A percentile compares a stretch with the other conserved stretches of the same genome.
These are phyloP conservation scores for Casuarina glauca DNA, from an alignment of 306 rosid species.

Conservation along the genomic window DNA sequence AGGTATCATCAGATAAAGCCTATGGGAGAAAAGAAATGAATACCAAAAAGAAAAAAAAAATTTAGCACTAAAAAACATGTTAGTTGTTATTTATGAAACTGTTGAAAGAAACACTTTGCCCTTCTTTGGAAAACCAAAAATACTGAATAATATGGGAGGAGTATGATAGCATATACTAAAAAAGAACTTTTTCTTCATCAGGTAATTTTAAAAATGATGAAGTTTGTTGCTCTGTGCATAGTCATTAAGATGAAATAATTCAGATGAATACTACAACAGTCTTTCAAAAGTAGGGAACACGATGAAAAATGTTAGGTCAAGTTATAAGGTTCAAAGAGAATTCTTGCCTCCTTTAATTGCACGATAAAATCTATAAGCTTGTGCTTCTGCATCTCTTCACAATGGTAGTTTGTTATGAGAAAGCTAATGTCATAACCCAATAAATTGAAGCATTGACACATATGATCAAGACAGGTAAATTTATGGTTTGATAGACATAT, in stretches of 20 bases:
- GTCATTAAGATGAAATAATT: too few relatives aligned
- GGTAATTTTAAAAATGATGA: background rate
- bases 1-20: too few relatives aligned
- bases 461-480: background rate
- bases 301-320: slow-evolving; percentile 18
- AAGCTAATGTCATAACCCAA: slow-evolving; percentile 99
- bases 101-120: background rate
- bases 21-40: too few relatives aligned
- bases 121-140: background rate
- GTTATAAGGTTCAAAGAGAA: slow-evolving; percentile 28
- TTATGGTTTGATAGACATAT: background rate
- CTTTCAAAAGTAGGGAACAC: background rate
- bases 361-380: slow-evolving; percentile 95
- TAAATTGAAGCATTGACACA: slow-evolving; percentile 20
- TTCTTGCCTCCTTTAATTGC: slow-evolving; percentile 96
- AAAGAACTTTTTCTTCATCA: background rate
- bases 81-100: background rate
- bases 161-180: background rate
- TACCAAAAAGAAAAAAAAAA: too few relatives aligned
- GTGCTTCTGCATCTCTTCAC: slow-evolving; percentile 95
- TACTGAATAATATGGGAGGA: too few relatives aligned
- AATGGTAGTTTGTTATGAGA: slow-evolving; percentile 92
- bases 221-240: background rate
- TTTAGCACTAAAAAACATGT: too few relatives aligned
- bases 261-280: background rate